Conservation (phyloP, 2,329 filamentous ascomycete genomes). For the Ophiocordyceps robertsii region DNA sequence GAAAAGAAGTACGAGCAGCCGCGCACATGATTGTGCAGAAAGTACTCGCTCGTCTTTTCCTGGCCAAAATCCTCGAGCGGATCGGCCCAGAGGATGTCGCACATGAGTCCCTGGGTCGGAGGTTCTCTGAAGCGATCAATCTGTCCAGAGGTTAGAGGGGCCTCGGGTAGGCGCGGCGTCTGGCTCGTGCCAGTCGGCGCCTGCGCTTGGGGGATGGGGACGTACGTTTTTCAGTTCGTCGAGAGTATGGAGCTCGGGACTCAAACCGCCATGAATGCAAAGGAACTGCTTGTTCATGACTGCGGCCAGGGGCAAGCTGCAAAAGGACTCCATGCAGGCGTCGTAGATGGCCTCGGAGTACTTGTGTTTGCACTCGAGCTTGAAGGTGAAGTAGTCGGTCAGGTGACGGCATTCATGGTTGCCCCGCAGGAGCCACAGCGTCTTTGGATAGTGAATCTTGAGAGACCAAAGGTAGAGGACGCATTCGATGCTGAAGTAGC, state of each 20-base stretch:
- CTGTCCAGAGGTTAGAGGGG: constrained; percentile 26
- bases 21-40: constrained; percentile 94
- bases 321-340: constrained; percentile 98
- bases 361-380: constrained; percentile 99
- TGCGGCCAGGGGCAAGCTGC: constrained; percentile 78
- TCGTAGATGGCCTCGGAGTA: constrained; percentile 95
- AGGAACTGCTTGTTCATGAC: constrained; percentile 99
- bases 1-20: constrained; percentile 99
- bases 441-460: constrained; percentile 98
- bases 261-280: constrained; percentile 93
- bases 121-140: constrained; percentile 97
- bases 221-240: constrained; percentile 82
- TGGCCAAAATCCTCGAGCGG: constrained; percentile 97
- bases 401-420: constrained; percentile 98
- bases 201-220: background rate
- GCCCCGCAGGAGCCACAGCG: constrained; percentile 88
- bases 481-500: constrained; percentile 99
- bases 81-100: constrained; percentile 97
- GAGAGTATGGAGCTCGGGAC: constrained; percentile 87
- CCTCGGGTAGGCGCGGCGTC: too few species aligned
- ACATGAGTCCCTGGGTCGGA: constrained; percentile 96
- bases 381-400: constrained; percentile 99
- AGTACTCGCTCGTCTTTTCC: constrained; percentile 96
- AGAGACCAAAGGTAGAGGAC: constrained; percentile 95
- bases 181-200: too few species aligned